phyloP scores from a whole-genome alignment of 768 basidiomycete genomes.

The Naganishia antarctica region DNA sequence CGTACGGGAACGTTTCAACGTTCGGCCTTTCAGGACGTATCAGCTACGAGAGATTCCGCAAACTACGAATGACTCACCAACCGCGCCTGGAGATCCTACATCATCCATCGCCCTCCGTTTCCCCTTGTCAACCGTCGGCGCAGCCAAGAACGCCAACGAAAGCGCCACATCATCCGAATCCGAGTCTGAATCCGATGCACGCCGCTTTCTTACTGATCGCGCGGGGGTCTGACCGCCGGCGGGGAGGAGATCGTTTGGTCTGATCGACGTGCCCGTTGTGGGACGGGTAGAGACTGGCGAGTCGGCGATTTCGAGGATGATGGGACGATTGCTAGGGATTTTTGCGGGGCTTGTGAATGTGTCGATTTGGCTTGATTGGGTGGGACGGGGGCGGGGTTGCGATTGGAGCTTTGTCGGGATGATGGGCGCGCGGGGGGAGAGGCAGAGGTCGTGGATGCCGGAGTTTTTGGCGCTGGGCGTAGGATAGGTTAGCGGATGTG shows the following conservation, averaged over 20 bases:
- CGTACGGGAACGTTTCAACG: conserved; percentile 9
- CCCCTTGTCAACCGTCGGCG: not conserved
- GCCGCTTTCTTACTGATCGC: no score
- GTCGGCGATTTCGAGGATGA: not conserved
- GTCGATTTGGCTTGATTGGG: conserved; percentile 13
- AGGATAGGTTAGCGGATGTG: no score
- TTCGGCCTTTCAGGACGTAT: not conserved
- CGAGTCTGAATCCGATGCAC: not conserved
- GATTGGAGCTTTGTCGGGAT: not conserved
- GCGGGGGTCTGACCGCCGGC: no score
- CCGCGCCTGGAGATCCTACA: not conserved
- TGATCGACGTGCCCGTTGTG: not conserved
- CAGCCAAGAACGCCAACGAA: not conserved
- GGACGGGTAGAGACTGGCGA: not conserved
- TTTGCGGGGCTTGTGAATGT: conserved; percentile 3
- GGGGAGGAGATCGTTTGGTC: conserved; percentile 3
- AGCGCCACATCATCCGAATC: not conserved
- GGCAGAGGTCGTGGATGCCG: not conserved
- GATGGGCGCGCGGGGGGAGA: not conserved
- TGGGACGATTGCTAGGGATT: not conserved
- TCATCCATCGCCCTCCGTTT: not conserved
- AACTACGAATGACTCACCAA: not conserved
- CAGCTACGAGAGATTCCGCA: not conserved
- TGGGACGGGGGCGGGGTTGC: not conserved
- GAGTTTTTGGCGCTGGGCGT: no score